These are phyloP conservation scores for Geotrichum restrictum DNA, from an alignment of 1,139 yeast species.

Conservation along the genomic window DNA sequence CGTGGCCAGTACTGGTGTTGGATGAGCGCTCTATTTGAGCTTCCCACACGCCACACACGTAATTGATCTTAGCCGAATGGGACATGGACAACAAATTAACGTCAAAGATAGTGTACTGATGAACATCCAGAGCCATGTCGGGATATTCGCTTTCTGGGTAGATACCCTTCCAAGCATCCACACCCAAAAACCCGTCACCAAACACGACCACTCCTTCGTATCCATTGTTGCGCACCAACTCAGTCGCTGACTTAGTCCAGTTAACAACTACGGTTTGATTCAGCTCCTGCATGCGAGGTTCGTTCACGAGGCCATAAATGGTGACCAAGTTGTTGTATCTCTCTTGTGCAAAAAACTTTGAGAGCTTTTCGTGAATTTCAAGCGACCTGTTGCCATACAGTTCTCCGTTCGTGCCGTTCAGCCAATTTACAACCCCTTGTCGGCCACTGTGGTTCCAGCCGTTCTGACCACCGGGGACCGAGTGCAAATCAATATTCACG, in stretches of 20 bases:
- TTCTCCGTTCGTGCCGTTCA: slow-evolving; percentile 43
- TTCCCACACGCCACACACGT: slow-evolving; percentile 45
- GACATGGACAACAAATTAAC: slow-evolving; percentile 55
- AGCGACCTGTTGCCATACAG: slow-evolving; percentile 34
- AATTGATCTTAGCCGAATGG: slow-evolving; percentile 41
- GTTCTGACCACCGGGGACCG: slow-evolving; percentile 89
- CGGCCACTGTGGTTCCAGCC: slow-evolving; percentile 89
- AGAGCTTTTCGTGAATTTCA: slow-evolving; percentile 44
- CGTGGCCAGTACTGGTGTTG: slow-evolving; percentile 56
- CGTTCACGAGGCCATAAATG: slow-evolving; percentile 74
- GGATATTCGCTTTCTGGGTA: slow-evolving; percentile 53
- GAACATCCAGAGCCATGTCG: slow-evolving; percentile 59
- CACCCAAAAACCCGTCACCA: slow-evolving; percentile 40
- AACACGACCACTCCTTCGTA: slow-evolving; percentile 33
- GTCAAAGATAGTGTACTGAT: slow-evolving; percentile 62
- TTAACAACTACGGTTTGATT: slow-evolving; percentile 30
- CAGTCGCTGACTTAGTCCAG: slow-evolving; percentile 38
- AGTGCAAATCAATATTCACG: slow-evolving; percentile 85
- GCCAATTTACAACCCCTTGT: slow-evolving; percentile 61
- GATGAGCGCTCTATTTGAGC: slow-evolving; percentile 49
- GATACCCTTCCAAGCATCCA: slow-evolving; percentile 35
- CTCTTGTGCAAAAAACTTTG: slow-evolving; percentile 60
- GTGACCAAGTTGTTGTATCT: slow-evolving; percentile 66
- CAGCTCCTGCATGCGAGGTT: slow-evolving; percentile 36
- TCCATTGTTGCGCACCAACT: slow-evolving; percentile 32